phyloP scores from a whole-genome alignment of 148 eudicot species.

The Cornus controversa region DNA sequence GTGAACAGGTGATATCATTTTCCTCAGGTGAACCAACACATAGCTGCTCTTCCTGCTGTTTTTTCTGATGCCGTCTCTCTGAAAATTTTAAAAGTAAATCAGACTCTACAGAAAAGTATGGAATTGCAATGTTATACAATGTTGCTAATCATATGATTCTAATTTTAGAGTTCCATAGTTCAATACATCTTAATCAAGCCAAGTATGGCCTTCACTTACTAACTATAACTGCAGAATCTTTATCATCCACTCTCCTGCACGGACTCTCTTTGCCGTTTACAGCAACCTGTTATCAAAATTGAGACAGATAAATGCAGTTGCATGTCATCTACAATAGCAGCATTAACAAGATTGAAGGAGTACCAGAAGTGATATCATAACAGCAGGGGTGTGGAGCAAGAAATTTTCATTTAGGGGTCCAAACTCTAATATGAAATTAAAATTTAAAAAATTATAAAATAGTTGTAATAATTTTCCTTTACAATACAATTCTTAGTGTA shows the following conservation, averaged over 20 bases:
- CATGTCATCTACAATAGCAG: conserved; percentile 3
- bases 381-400: neutral
- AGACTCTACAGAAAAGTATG: conserved; percentile 24
- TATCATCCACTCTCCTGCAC: conserved; percentile 27
- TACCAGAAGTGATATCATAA: neutral
- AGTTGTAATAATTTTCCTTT: too few species aligned
- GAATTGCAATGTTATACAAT: neutral
- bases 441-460: too few species aligned
- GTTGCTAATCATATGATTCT: neutral
- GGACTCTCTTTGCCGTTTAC: conserved; percentile 44
- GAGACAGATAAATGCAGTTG: conserved; percentile 8
- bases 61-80: conserved; percentile 27
- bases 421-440: too few species aligned
- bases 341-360: neutral
- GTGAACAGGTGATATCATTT: conserved; percentile 24
- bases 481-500: too few species aligned
- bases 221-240: conserved; percentile 43
- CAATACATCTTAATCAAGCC: neutral
- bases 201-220: conserved; percentile 29
- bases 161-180: neutral
- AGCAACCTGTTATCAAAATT: conserved; percentile 45
- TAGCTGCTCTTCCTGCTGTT: conserved; percentile 27
- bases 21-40: conserved; percentile 32
- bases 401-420: too few species aligned
- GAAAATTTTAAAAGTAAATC: conserved; percentile 31